These are phyloP conservation scores for Aquilaria agallochum DNA, from an alignment of 441 rosid species.

Conservation along the genomic window DNA sequence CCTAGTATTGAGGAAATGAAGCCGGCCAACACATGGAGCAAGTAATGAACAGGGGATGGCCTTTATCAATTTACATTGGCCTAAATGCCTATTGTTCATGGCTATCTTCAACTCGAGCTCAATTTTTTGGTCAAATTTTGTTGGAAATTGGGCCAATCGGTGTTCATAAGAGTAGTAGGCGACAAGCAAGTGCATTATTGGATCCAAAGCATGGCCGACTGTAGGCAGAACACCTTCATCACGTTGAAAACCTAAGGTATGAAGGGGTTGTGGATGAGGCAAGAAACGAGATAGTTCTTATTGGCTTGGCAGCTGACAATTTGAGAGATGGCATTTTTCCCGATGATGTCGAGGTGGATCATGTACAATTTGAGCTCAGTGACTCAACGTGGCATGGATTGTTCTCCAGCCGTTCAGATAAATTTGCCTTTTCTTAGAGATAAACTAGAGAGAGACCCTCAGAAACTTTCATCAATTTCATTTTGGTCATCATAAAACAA, in stretches of 20 bases:
- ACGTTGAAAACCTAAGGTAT: conserved; percentile 82
- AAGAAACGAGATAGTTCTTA: conserved; percentile 52
- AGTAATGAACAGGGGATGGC: too few relatives aligned
- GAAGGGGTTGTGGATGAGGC: conserved; percentile 76
- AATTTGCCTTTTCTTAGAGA: too few relatives aligned
- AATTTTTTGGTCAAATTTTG: conserved; percentile 33
- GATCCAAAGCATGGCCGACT: conserved; percentile 84
- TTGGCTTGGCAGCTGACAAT: conserved; percentile 41
- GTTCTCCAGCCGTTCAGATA: conserved; percentile 31
- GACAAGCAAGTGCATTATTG: conserved; percentile 71
- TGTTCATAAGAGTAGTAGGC: conserved; percentile 55
- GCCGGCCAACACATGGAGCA: too few relatives aligned
- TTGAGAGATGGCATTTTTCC: conserved; percentile 32
- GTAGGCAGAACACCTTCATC: conserved; percentile 56
- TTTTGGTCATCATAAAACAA: too few relatives aligned
- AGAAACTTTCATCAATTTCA: too few relatives aligned
- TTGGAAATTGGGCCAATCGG: conserved; percentile 49
- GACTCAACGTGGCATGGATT: conserved; percentile 29
- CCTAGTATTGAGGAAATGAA: too few relatives aligned
- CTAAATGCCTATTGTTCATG: conserved; percentile 32
- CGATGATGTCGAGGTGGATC: conserved; percentile 47
- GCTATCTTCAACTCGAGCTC: conserved; percentile 53
- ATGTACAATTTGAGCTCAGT: conserved; percentile 31
- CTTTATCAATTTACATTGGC: too few relatives aligned
- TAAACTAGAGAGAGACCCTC: too few relatives aligned